A percentile compares a stretch with the other conserved stretches of the same genome.
Evolutionary conservation across 1,284 basidiomycete species (phyloP).

Genomic region (Lentinus polychrous): DNA sequence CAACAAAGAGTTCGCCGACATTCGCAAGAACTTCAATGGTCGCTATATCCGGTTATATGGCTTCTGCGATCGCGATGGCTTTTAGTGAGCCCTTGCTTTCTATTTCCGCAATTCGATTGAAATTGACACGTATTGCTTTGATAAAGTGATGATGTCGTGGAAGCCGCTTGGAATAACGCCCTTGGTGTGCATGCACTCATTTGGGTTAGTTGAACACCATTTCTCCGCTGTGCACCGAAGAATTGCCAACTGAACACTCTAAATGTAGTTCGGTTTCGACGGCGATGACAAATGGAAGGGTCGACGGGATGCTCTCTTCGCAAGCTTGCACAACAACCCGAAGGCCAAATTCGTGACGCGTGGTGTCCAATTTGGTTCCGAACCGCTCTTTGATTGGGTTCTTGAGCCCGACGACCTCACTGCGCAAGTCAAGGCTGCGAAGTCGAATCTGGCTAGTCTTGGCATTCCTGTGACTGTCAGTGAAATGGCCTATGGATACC

Average conservation of each 20-base stretch:
- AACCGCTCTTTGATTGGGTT: slow-evolving; percentile 63
- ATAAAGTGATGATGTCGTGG: slow-evolving; percentile 55
- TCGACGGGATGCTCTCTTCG: slow-evolving; percentile 47
- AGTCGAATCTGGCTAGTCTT: slow-evolving; percentile 43
- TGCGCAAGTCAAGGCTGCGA: slow-evolving; percentile 45
- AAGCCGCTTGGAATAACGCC: slow-evolving; percentile 66
- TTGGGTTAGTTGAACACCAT: slow-evolving; percentile 42
- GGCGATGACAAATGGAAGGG: slow-evolving; percentile 46
- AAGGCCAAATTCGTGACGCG: slow-evolving; percentile 64
- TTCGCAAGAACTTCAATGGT: slow-evolving; percentile 50
- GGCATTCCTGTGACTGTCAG: slow-evolving; percentile 63
- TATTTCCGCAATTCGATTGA: slow-evolving; percentile 2
- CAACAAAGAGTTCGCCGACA: slow-evolving; percentile 53
- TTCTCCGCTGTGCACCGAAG: neutral
- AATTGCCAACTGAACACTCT: neutral
- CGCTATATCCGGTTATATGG: slow-evolving; percentile 75
- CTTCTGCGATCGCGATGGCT: slow-evolving; percentile 53
- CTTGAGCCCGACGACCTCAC: slow-evolving; percentile 48
- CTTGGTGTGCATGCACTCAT: slow-evolving; percentile 70
- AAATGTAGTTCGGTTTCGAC: slow-evolving; percentile 54
- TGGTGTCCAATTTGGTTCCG: slow-evolving; percentile 64
- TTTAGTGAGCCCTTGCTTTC: slow-evolving; percentile 38
- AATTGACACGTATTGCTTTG: neutral
- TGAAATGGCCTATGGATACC: slow-evolving; percentile 43
- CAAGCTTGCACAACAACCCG: slow-evolving; percentile 52